These are phyloP conservation scores for Cornus controversa DNA, from an alignment of 148 eudicot genomes.

Conservation along the genomic window DNA sequence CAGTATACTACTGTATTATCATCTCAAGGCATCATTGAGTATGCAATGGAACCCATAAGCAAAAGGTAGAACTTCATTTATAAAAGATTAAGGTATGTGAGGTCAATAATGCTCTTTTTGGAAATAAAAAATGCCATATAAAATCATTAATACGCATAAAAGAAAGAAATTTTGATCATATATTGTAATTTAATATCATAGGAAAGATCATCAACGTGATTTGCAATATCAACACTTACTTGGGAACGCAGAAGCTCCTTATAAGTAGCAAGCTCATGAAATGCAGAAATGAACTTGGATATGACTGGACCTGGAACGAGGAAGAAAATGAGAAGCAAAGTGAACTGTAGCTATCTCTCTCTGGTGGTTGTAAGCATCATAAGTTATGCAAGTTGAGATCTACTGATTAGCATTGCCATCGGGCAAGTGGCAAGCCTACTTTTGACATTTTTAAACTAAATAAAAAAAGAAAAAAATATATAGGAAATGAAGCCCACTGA, in stretches of 20 bases:
- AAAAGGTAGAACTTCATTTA: neutral
- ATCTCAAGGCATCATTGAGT: neutral
- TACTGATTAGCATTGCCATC: neutral
- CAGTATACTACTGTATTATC: neutral
- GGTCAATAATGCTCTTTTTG: neutral
- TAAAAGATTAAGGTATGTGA: neutral
- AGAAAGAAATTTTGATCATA: neutral
- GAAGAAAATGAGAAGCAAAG: slow-evolving; percentile 5
- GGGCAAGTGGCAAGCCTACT: neutral
- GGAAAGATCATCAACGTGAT: neutral
- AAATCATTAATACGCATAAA: neutral
- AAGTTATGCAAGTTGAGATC: neutral
- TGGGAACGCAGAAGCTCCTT: slow-evolving; percentile 98
- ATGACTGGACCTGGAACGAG: slow-evolving; percentile 72
- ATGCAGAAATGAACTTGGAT: slow-evolving; percentile 69
- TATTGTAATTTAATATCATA: neutral
- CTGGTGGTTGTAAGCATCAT: neutral
- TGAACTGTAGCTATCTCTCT: neutral
- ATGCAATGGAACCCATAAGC: neutral
- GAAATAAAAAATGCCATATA: neutral
- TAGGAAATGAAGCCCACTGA: neutral
- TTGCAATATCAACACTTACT: slow-evolving; percentile 31
- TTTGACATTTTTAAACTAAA: neutral
- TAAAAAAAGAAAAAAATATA: too few species aligned
- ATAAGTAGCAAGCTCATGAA: slow-evolving; percentile 90